These are phyloP conservation scores for Begonia fuchsioides DNA, from an alignment of 306 rosid species.

Conservation along the genomic window DNA sequence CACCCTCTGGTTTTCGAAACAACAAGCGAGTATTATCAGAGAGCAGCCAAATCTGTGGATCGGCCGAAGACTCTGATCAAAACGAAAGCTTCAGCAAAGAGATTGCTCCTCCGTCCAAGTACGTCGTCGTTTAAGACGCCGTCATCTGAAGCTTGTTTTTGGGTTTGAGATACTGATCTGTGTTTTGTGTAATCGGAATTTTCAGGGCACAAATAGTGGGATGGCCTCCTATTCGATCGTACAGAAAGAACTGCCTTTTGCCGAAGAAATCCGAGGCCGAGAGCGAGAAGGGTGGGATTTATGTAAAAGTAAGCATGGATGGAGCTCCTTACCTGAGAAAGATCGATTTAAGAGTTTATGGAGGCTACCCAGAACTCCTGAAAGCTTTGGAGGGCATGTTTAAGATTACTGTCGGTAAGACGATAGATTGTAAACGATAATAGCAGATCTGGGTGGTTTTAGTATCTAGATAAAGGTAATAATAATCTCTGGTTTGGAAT, in stretches of 20 bases:
- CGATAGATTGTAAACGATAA: not conserved
- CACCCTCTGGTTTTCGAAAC: slow-evolving; percentile 6
- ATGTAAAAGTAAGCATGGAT: slow-evolving; percentile 90
- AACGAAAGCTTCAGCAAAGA: not conserved
- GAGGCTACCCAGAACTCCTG: slow-evolving; percentile 52
- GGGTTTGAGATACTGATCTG: no score
- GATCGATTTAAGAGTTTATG: slow-evolving; percentile 59
- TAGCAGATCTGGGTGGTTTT: no score
- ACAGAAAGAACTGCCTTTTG: slow-evolving; percentile 51
- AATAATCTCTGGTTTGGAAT: no score
- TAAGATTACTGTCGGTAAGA: slow-evolving; percentile 53
- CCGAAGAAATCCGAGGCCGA: slow-evolving; percentile 28
- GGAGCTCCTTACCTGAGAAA: slow-evolving; percentile 95
- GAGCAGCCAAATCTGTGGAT: slow-evolving; percentile 18
- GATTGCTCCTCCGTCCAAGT: slow-evolving; percentile 11
- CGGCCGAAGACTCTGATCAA: slow-evolving; percentile 2
- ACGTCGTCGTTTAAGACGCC: not conserved
- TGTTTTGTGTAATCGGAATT: not conserved
- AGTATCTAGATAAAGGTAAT: no score
- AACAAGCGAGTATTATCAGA: slow-evolving; percentile 52
- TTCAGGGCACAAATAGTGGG: slow-evolving; percentile 79
- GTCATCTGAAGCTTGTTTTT: not conserved
- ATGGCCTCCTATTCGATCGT: slow-evolving; percentile 86
- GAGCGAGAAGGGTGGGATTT: slow-evolving; percentile 27
- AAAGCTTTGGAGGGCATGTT: slow-evolving; percentile 66